Evolutionary conservation across 306 rosid genomes (phyloP).

Genomic region (Phaseolus lunatus): DNA sequence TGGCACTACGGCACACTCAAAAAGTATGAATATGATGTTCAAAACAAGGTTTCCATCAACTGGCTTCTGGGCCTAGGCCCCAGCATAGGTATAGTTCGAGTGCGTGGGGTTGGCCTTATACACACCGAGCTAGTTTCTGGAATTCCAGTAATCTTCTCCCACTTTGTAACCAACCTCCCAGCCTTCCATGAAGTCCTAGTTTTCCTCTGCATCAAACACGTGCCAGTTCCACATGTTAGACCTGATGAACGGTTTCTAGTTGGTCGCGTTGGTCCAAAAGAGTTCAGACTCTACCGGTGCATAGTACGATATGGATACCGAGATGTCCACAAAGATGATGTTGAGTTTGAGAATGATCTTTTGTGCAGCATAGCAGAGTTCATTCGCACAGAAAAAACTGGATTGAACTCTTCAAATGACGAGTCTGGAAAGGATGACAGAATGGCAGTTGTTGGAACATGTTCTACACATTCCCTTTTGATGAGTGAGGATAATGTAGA

Average conservation of each 20-base stretch:
- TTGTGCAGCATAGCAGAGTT: conserved; percentile 86
- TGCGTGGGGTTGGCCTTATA: conserved; percentile 84
- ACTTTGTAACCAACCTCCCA: conserved; percentile 92
- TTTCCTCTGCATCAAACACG: conserved; percentile 93
- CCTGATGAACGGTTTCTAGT: conserved; percentile 86
- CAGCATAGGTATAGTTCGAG: conserved; percentile 83
- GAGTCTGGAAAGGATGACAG: conserved; percentile 53
- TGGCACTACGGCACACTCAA: conserved; percentile 91
- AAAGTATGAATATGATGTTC: conserved; percentile 84
- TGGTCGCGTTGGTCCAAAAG: conserved; percentile 77
- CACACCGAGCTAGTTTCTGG: conserved; percentile 91
- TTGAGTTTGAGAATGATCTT: conserved; percentile 90
- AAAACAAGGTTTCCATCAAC: conserved; percentile 89
- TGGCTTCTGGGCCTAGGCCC: conserved; percentile 85
- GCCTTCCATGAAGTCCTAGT: conserved; percentile 95
- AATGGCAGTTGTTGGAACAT: conserved; percentile 77
- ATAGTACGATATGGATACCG: conserved; percentile 90
- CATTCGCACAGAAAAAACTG: conserved; percentile 59
- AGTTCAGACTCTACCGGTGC: conserved; percentile 80
- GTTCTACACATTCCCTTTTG: conserved; percentile 60
- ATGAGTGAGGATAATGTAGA: conserved; percentile 50
- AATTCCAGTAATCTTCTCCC: conserved; percentile 90
- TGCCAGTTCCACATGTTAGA: conserved; percentile 80
- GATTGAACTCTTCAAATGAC: conserved; percentile 15
- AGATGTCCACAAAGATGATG: conserved; percentile 80